phyloP scores from a whole-genome alignment of 306 rosid genomes.

The Luffa acutangula region DNA sequence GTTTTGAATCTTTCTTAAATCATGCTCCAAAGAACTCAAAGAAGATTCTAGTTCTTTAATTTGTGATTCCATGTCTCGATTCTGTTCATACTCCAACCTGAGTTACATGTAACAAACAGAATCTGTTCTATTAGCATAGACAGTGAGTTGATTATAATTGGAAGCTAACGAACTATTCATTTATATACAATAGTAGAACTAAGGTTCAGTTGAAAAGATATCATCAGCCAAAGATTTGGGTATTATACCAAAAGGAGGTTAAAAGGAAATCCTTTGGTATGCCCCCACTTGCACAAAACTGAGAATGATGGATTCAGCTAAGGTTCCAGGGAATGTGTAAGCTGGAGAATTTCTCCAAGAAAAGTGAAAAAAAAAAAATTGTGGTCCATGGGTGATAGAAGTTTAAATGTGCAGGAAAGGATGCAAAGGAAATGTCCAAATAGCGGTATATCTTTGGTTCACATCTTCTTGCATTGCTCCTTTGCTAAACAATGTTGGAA shows the following conservation, averaged over 20 bases:
- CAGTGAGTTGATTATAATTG: not conserved
- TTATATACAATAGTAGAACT: not conserved
- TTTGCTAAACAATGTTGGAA: too few relatives aligned
- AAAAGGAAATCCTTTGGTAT: not conserved
- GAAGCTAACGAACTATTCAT: not conserved
- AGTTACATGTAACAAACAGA: not conserved
- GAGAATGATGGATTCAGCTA: not conserved
- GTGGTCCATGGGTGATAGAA: too few relatives aligned
- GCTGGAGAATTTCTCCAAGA: too few relatives aligned
- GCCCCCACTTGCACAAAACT: not conserved
- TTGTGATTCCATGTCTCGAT: conserved; percentile 70
- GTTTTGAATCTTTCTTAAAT: conserved; percentile 52
- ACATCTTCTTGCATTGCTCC: too few relatives aligned
- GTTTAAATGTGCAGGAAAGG: too few relatives aligned
- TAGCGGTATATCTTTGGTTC: too few relatives aligned
- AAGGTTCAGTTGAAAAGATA: not conserved
- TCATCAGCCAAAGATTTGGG: not conserved
- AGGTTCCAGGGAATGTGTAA: not conserved
- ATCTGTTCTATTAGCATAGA: not conserved
- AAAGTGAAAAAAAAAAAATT: too few relatives aligned
- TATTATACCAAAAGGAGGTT: not conserved
- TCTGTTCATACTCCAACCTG: conserved; percentile 96
- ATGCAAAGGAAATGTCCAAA: too few relatives aligned
- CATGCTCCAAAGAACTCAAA: conserved; percentile 42
- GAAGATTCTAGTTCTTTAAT: conserved; percentile 65